Percentiles rank a stretch among this genome's conserved stretches.
phyloP scores from a whole-genome alignment of 345 rosid genomes.

The Salix koriyanagi region DNA sequence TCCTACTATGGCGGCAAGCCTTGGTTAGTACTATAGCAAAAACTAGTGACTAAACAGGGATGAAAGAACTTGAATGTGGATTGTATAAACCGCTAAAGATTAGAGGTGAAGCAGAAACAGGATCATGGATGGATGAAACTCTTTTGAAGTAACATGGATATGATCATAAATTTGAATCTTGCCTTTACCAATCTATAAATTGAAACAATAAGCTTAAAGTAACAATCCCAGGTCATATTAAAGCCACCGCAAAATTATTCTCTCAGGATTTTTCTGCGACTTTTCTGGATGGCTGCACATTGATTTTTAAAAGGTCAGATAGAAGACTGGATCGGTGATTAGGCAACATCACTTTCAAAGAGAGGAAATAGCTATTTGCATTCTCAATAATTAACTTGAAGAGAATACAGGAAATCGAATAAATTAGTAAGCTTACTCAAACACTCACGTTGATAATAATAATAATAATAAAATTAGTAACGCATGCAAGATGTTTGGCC shows the following conservation, averaged over 20 bases:
- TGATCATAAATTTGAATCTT: no score
- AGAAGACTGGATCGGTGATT: not conserved
- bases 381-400: not conserved
- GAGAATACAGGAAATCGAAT: no score
- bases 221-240: not conserved
- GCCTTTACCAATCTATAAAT: no score
- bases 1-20: no score
- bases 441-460: no score
- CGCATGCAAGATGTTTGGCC: no score
- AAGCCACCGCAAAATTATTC: not conserved
- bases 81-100: not conserved
- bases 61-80: not conserved
- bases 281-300: not conserved
- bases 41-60: not conserved
- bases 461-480: no score
- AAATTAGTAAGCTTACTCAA: no score
- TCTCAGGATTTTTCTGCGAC: not conserved
- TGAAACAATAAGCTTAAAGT: no score
- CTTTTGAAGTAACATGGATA: no score
- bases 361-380: not conserved
- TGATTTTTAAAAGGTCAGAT: not conserved
- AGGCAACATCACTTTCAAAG: not conserved
- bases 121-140: not conserved
- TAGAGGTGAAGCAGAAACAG: not conserved
- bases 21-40: no score